phyloP scores from a whole-genome alignment of 495 filamentous ascomycete genomes.

The Penicillium chermesinum region DNA sequence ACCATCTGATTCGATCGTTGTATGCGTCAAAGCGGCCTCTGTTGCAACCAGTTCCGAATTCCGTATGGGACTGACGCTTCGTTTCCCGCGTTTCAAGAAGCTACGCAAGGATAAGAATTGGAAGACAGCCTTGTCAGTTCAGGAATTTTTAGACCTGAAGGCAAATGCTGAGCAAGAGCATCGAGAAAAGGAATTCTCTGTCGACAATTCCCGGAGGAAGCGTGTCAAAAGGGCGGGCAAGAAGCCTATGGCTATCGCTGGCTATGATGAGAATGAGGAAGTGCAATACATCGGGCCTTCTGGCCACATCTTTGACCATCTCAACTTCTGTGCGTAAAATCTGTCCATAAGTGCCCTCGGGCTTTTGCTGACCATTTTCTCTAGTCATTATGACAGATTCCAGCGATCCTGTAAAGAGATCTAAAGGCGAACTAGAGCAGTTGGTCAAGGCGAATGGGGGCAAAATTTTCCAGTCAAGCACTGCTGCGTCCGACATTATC shows the following conservation, averaged over 20 bases:
- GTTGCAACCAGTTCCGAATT: constrained; percentile 71
- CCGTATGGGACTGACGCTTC: constrained; percentile 69
- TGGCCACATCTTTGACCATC: constrained; percentile 62
- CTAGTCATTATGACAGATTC: constrained; percentile 60
- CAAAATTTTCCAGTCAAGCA: constrained; percentile 69
- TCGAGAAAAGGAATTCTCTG: constrained; percentile 71
- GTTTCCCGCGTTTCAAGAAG: constrained; percentile 87
- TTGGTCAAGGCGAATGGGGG: constrained; percentile 86
- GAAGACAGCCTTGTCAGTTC: constrained; percentile 69
- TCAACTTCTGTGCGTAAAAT: constrained; percentile 64
- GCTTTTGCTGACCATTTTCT: background rate
- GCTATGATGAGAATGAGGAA: constrained; percentile 50
- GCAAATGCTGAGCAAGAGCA: constrained; percentile 65
- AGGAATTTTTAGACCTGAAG: constrained; percentile 72
- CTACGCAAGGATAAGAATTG: constrained; percentile 79
- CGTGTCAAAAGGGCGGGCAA: constrained; percentile 59
- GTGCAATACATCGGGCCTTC: constrained; percentile 52
- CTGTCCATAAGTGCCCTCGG: too few species aligned
- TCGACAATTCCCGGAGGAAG: constrained; percentile 68
- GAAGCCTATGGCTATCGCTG: constrained; percentile 65
- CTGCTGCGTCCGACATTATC: constrained; percentile 53
- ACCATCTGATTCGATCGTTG: constrained; percentile 78
- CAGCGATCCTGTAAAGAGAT: constrained; percentile 54
- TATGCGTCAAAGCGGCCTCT: constrained; percentile 87
- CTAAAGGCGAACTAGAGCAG: constrained; percentile 76